phyloP scores from a whole-genome alignment of 805 yeast genomes.

The Priceomyces fermenticarens region DNA sequence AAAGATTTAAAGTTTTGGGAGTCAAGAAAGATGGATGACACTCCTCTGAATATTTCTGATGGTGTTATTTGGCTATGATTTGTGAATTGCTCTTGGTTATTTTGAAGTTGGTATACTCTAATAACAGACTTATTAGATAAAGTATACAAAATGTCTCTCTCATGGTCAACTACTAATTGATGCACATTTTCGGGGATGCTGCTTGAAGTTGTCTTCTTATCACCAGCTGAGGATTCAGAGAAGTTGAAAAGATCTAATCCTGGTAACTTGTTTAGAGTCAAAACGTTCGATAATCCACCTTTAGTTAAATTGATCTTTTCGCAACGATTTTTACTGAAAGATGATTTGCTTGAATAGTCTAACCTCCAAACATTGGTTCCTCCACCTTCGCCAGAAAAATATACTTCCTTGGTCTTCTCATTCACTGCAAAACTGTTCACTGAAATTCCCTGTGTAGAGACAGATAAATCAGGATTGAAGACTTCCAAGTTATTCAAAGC shows the following conservation, averaged over 20 bases:
- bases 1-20: conserved; percentile 51
- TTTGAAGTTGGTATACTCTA: conserved; percentile 65
- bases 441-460: conserved; percentile 74
- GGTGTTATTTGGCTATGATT: conserved; percentile 41
- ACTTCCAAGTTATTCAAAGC: conserved; percentile 54
- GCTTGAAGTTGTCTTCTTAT: conserved; percentile 9
- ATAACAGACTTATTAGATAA: conserved; percentile 80
- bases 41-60: conserved; percentile 43
- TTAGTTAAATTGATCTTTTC: conserved; percentile 78
- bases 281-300: conserved; percentile 46
- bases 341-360: conserved; percentile 75
- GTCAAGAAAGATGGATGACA: conserved; percentile 53
- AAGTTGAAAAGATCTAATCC: conserved; percentile 23
- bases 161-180: conserved; percentile 70
- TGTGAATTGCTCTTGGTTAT: conserved; percentile 37
- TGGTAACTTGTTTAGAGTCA: conserved; percentile 33
- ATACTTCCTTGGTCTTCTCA: conserved; percentile 70
- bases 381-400: conserved; percentile 78
- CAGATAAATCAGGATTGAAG: conserved; percentile 78
- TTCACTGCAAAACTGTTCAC: conserved; percentile 61
- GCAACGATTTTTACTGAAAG: conserved; percentile 84
- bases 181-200: conserved; percentile 53
- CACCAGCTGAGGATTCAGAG: conserved; percentile 8
- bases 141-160: conserved; percentile 75
- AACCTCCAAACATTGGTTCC: conserved; percentile 85